A percentile compares a stretch with the other conserved stretches of the same genome.
Conservation (phyloP, 495 filamentous ascomycete species). For the Alectoria sarmentosa region DNA sequence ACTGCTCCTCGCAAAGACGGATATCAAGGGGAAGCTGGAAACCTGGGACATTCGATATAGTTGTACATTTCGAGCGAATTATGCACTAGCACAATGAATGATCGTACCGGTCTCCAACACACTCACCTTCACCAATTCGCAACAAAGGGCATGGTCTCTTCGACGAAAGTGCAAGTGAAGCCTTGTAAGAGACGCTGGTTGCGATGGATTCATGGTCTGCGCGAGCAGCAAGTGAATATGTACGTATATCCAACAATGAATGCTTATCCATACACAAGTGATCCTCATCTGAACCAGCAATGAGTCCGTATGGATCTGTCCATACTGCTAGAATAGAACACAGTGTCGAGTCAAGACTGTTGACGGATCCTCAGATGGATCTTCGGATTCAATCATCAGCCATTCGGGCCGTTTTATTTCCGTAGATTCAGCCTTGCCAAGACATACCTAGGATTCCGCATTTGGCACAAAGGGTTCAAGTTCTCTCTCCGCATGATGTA, state of each 20-base stretch:
- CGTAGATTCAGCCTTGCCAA: conserved; percentile 1
- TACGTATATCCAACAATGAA: background rate
- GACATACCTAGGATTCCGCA: background rate
- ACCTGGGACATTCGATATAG: no score
- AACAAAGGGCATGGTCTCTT: background rate
- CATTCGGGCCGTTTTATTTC: background rate
- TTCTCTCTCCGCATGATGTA: background rate
- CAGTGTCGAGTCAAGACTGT: no score
- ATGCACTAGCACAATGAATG: background rate
- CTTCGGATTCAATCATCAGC: background rate
- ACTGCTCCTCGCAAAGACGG: background rate
- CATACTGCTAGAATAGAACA: no score
- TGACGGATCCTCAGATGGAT: no score
- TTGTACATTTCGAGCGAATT: background rate
- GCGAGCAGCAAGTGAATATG: background rate
- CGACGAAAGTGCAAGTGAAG: background rate
- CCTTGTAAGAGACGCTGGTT: background rate
- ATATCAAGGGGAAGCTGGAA: background rate
- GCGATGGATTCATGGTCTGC: background rate
- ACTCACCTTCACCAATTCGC: no score
- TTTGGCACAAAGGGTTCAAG: background rate
- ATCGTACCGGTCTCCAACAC: background rate
- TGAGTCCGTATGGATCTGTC: background rate
- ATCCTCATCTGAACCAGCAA: background rate
- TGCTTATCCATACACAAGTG: no score